Evolutionary conservation across 208 protist genomes (phyloP), one percentile per base, ranked within the genome.

Genomic region (Trypanosoma congolense): DNA sequence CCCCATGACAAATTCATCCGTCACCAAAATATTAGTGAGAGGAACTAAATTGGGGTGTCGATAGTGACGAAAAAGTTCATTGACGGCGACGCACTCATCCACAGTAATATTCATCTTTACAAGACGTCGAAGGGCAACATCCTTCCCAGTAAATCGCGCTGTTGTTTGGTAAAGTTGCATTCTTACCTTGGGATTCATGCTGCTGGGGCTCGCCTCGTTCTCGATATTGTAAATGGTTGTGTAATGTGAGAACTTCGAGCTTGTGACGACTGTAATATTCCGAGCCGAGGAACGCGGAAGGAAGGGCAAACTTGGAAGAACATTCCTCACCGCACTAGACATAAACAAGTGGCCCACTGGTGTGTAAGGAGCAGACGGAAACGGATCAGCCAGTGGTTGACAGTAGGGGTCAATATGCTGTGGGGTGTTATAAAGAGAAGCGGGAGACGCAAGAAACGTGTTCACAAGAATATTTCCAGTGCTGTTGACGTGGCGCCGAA

Each of bases 201-300:
- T 52, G 43, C 75, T 84, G 35, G 71, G 63, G 40, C 67, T 75
- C 25, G 77, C 53, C 56, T 83, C 76, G 35, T 74, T 44, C 64
- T 93, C 82, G 28, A 93, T 59, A 60, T 93, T 93, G 75, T 85
- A 90, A 53, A 93, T 87, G 49, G 87, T 89, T n/a, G 78, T 87
- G 74, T 89, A 93, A 41, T 68, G 63, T 36, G 78, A 67, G 56
- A 93, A 93, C 70, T 90, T 93, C 3, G 77, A 83, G 19, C 80
- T 87, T 10, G 82, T 84, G 2, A 93, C 87, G 30, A 75, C 66
- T 16, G 87, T 93, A 28, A 86, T 72, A 30, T 55, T 54, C 16
- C 77, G 77, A 5, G 24, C 31, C 2, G 40, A 80, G n/a, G 80
- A 87, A 3, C 75, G 85, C 26, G 77, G 77, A n/a, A 87, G 73